These are phyloP conservation scores for Diaporthe vaccinii DNA, from an alignment of 2,329 filamentous ascomycete genomes.

Conservation along the genomic window DNA sequence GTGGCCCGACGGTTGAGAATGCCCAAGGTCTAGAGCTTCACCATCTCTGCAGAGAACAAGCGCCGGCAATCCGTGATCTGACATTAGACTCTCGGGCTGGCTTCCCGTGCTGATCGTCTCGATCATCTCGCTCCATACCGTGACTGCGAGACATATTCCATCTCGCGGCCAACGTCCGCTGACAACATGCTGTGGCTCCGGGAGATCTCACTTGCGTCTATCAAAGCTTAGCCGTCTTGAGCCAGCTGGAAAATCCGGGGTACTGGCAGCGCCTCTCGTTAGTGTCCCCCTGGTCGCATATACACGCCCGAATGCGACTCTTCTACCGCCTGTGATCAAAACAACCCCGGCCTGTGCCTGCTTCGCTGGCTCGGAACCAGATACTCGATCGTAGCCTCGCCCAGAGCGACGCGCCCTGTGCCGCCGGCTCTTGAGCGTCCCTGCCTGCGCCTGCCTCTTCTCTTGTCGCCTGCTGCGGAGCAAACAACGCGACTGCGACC, in stretches of 20 bases:
- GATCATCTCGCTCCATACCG: slow-evolving; percentile 22
- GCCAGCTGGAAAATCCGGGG: slow-evolving; percentile 26
- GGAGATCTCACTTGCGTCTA: slow-evolving; percentile 30
- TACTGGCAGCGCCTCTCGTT: slow-evolving; percentile 13
- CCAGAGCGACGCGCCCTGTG: slow-evolving; percentile 1
- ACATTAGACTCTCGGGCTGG: slow-evolving; percentile 29
- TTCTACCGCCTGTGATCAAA: not conserved
- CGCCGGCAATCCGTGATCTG: slow-evolving; percentile 21
- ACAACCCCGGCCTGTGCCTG: not conserved
- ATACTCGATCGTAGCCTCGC: slow-evolving; percentile 22
- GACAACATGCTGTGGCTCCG: slow-evolving; percentile 23
- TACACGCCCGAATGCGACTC: slow-evolving; percentile 26
- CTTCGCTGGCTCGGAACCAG: slow-evolving; percentile 19
- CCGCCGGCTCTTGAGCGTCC: slow-evolving; percentile 12
- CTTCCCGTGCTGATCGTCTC: slow-evolving; percentile 21
- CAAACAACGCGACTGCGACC: slow-evolving; percentile 20
- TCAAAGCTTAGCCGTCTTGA: slow-evolving; percentile 33
- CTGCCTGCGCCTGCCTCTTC: not conserved
- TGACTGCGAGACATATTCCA: not conserved
- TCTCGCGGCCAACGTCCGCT: slow-evolving; percentile 13
- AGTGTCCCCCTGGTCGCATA: slow-evolving; percentile 24
- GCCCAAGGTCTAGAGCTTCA: not conserved
- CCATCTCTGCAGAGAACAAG: slow-evolving; percentile 1
- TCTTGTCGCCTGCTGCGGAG: not conserved
- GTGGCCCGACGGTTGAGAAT: not conserved